Conservation (phyloP, 208 protist genomes). For the Wallacemonas collosoma region DNA sequence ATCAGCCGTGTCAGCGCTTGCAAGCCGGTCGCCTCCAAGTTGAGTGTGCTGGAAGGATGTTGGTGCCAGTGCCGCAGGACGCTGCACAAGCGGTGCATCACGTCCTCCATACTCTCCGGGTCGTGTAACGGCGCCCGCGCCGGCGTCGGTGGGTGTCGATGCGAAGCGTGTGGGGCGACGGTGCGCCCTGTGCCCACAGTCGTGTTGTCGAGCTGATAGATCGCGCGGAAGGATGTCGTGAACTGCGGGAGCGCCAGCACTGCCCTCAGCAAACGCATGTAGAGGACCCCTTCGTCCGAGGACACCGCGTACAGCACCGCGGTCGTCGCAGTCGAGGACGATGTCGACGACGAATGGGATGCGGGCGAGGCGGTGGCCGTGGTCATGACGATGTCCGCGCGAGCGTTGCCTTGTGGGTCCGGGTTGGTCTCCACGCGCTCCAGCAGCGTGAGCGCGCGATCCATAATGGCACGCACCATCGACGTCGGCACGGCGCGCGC, state of each 20-base stretch:
- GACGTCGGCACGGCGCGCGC: conserved; percentile 37
- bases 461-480: conserved; percentile 39
- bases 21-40: conserved; percentile 58
- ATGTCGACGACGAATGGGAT: background rate
- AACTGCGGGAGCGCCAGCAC: background rate
- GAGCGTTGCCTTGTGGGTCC: background rate
- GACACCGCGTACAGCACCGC: conserved; percentile 3
- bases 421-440: conserved; percentile 29
- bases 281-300: background rate
- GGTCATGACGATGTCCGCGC: too few relatives aligned
- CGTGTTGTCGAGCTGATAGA: conserved; percentile 3
- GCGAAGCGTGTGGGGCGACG: too few relatives aligned
- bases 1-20: conserved; percentile 46
- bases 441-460: conserved; percentile 43
- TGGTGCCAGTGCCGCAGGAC: conserved; percentile 45
- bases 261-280: background rate
- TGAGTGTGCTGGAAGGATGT: conserved; percentile 41
- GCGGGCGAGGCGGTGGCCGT: too few relatives aligned
- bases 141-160: background rate
- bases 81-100: conserved; percentile 27
- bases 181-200: too few relatives aligned
- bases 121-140: background rate
- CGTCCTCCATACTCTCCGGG: conserved; percentile 11
- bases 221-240: conserved; percentile 4
- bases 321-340: conserved; percentile 13